Evolutionary conservation across 2,329 filamentous ascomycete species (phyloP), one percentile per base, ranked within the genome.

Genomic region (Colletotrichum cereale): DNA sequence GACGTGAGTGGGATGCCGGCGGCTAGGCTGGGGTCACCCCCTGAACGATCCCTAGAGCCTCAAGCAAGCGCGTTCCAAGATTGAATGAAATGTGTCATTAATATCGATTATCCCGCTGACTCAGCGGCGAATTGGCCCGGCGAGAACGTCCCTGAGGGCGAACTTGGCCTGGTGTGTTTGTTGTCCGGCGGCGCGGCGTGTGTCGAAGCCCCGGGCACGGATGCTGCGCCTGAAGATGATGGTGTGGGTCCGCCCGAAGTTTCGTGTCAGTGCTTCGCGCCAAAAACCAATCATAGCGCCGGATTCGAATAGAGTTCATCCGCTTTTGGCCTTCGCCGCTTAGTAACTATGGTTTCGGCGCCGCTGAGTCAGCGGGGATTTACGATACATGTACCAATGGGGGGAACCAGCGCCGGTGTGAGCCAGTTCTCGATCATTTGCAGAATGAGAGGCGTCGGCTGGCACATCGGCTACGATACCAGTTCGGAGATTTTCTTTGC

Each of bases 331-430:
- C 1, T 14, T 50, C 0, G 44, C 68, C 68, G 68, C 68, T 71
- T 68, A 71, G 58, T 71, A 29, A 71, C 0, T 0, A 0, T 0
- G 0, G 0, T 0, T 6, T 8, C 0, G 0, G 0, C 8, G 38
- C 68, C 68, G 68, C 68, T 68, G 68, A 68, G 52, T 71, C 65
- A 71, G 68, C 58, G 68, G 68, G 31, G 16, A 31, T 64, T 60
- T 36, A n/a, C 36, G 36, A 47, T 68, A 71, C 68, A 63, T 71
- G 34, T 26, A 71, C 38, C 68, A 31, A 60, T 47, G 58, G 68
- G 50, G 53, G 64, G 63, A 67, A 68, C 66, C 42, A 38, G n/a
- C 40, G 36, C 44, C 44, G 26, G 16, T 36, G 16, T 26, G 53
- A 63, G 53, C 36, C 42, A 55, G 29, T 48, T 64, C 58, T 47